phyloP scores from a whole-genome alignment of 2,329 filamentous ascomycete species.

The Rugonectria rugulosa region DNA sequence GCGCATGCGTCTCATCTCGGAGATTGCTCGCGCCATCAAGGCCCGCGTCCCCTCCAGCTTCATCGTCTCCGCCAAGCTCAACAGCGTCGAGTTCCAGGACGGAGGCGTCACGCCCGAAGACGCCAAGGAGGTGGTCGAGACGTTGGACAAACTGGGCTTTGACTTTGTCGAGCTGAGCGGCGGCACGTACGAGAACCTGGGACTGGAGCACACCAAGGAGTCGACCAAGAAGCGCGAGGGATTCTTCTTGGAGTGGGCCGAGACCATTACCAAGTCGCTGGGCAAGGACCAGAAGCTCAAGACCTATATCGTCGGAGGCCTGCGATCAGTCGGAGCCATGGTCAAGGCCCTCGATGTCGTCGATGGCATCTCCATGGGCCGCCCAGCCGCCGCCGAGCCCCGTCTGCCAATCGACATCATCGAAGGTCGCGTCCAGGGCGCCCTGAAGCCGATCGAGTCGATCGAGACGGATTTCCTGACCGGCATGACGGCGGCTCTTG shows the following conservation, averaged over 20 bases:
- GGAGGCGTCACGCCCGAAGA: slow-evolving; percentile 60
- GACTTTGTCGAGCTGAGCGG: slow-evolving; percentile 68
- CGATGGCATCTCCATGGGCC: slow-evolving; percentile 65
- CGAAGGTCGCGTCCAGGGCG: slow-evolving; percentile 27
- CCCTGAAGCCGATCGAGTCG: slow-evolving; percentile 20
- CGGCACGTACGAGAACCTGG: slow-evolving; percentile 64
- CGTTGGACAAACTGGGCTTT: slow-evolving; percentile 57
- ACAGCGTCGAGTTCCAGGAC: slow-evolving; percentile 63
- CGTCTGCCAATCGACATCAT: slow-evolving; percentile 42
- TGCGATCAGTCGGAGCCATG: slow-evolving; percentile 64
- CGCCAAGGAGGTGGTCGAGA: slow-evolving; percentile 53
- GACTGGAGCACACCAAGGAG: slow-evolving; percentile 59
- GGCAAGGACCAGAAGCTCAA: slow-evolving; percentile 52
- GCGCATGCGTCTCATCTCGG: slow-evolving; percentile 53
- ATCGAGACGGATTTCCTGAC: slow-evolving; percentile 26
- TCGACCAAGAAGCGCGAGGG: slow-evolving; percentile 62
- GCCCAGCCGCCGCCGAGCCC: slow-evolving; percentile 45
- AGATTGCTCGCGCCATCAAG: slow-evolving; percentile 48
- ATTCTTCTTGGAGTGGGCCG: slow-evolving; percentile 68
- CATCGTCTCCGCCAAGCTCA: slow-evolving; percentile 64
- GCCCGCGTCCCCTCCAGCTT: slow-evolving; percentile 39
- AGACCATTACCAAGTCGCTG: slow-evolving; percentile 53
- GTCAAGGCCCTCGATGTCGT: slow-evolving; percentile 62
- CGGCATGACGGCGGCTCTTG: slow-evolving; percentile 5
- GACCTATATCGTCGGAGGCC: slow-evolving; percentile 64